Evolutionary conservation across 2,329 filamentous ascomycete genomes (phyloP).

Genomic region (Diaporthe citriasiana): DNA sequence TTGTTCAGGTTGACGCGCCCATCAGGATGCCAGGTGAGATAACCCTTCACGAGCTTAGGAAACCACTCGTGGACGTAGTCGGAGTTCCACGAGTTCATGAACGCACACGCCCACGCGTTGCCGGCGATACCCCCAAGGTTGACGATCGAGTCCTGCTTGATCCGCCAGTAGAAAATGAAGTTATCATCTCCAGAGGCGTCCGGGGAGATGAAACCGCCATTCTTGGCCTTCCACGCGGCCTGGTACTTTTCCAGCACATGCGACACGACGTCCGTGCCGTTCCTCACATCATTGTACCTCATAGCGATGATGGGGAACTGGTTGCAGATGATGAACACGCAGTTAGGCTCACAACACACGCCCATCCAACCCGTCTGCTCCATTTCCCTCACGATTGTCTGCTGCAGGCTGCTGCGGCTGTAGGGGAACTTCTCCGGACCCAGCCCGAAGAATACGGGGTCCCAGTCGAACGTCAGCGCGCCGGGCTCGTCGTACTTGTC

Average conservation of each 20-base stretch:
- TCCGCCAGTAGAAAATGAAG: slow-evolving; percentile 46
- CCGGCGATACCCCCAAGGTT: slow-evolving; percentile 17
- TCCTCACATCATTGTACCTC: slow-evolving; percentile 52
- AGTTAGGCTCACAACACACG: slow-evolving; percentile 60
- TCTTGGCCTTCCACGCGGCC: slow-evolving; percentile 51
- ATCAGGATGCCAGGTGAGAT: slow-evolving; percentile 45
- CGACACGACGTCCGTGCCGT: slow-evolving; percentile 51
- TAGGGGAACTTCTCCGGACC: slow-evolving; percentile 54
- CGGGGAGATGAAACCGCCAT: slow-evolving; percentile 46
- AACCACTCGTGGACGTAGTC: slow-evolving; percentile 48
- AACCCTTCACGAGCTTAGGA: slow-evolving; percentile 46
- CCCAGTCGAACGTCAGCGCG: slow-evolving; percentile 54
- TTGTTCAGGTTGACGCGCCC: slow-evolving; percentile 46
- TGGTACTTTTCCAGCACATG: slow-evolving; percentile 55
- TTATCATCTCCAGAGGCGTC: slow-evolving; percentile 36
- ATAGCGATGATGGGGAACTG: slow-evolving; percentile 59
- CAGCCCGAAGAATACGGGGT: slow-evolving; percentile 56
- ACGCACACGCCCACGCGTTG: slow-evolving; percentile 45
- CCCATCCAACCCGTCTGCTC: slow-evolving; percentile 56
- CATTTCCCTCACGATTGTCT: slow-evolving; percentile 54
- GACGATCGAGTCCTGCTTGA: slow-evolving; percentile 48
- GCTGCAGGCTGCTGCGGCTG: slow-evolving; percentile 50
- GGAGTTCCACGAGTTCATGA: slow-evolving; percentile 56
- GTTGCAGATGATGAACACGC: slow-evolving; percentile 57
- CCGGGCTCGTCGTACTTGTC: slow-evolving; percentile 54